A percentile compares a stretch with the other conserved stretches of the same genome.
Conservation (phyloP, 1,139 yeast genomes). For the Yamadazyma mexicana region DNA sequence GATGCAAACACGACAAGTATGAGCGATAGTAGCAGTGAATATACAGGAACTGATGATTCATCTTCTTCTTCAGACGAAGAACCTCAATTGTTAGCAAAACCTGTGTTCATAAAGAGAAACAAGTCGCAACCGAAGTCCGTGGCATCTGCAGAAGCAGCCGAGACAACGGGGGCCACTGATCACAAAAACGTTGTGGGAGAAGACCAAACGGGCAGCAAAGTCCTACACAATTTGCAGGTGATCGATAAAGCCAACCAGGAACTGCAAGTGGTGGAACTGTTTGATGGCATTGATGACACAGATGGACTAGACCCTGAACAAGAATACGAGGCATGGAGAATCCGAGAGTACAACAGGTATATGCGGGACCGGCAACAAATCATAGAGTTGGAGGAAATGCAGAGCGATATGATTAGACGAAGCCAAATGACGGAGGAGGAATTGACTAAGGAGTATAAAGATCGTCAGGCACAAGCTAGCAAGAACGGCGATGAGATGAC, state of each 20-base stretch:
- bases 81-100: conserved; percentile 6
- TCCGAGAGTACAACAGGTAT: conserved; percentile 31
- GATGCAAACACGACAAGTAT: background rate
- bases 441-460: conserved; percentile 9
- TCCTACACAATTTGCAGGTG: conserved; percentile 12
- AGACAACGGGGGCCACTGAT: background rate
- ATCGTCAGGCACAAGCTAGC: background rate
- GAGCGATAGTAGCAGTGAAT: conserved; percentile 4
- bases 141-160: background rate
- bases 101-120: conserved; percentile 12
- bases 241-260: background rate
- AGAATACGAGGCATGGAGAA: conserved; percentile 39
- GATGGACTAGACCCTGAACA: conserved; percentile 37
- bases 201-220: background rate
- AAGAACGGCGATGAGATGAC: too few relatives aligned
- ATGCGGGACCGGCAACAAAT: conserved; percentile 24
- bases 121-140: conserved; percentile 1
- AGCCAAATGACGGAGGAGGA: conserved; percentile 16
- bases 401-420: conserved; percentile 17
- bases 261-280: conserved; percentile 7
- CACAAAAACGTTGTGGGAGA: background rate
- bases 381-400: conserved; percentile 1
- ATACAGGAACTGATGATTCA: conserved; percentile 4
- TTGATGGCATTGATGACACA: conserved; percentile 38
- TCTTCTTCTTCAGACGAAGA: conserved; percentile 4